phyloP scores from a whole-genome alignment of 1,284 basidiomycete species.

The Hymenochaete sp. region DNA sequence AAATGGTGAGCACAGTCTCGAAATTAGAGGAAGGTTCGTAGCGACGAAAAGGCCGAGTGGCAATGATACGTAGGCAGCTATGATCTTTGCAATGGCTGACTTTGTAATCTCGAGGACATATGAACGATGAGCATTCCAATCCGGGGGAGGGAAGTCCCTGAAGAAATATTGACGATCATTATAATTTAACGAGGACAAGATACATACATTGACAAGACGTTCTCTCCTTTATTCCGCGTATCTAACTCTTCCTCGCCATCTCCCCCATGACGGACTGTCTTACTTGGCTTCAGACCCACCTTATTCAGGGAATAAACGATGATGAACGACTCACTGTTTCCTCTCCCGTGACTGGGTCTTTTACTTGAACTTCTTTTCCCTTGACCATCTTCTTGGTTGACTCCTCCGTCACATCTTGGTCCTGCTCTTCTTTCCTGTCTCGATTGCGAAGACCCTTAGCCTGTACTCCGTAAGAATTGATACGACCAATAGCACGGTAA shows the following conservation, averaged over 20 bases:
- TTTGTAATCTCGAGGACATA: conserved; percentile 22
- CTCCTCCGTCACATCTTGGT: conserved; percentile 16
- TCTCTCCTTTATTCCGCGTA: conserved; percentile 23
- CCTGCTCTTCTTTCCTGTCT: conserved; percentile 27
- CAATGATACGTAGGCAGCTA: conserved; percentile 22
- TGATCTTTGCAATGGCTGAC: conserved; percentile 23
- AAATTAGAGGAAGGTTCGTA: conserved; percentile 21
- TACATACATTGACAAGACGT: conserved; percentile 26
- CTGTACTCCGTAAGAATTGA: too few species aligned
- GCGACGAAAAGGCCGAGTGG: conserved; percentile 5
- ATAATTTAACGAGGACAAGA: conserved; percentile 26
- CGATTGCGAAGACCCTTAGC: conserved; percentile 19
- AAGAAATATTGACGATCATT: background rate
- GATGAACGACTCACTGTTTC: conserved; percentile 14
- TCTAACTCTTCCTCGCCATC: conserved; percentile 16
- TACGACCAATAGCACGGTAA: too few species aligned
- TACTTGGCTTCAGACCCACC: too few species aligned
- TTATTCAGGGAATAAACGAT: too few species aligned
- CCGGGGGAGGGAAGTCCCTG: conserved; percentile 19
- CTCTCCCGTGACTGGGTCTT: conserved; percentile 20
- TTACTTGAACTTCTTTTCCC: conserved; percentile 16
- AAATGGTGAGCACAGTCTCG: conserved; percentile 23
- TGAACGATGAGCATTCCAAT: conserved; percentile 26
- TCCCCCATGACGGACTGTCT: conserved; percentile 12
- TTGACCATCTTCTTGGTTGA: conserved; percentile 16